Evolutionary conservation across 768 basidiomycete species (phyloP).

Genomic region (Suillus decipiens): DNA sequence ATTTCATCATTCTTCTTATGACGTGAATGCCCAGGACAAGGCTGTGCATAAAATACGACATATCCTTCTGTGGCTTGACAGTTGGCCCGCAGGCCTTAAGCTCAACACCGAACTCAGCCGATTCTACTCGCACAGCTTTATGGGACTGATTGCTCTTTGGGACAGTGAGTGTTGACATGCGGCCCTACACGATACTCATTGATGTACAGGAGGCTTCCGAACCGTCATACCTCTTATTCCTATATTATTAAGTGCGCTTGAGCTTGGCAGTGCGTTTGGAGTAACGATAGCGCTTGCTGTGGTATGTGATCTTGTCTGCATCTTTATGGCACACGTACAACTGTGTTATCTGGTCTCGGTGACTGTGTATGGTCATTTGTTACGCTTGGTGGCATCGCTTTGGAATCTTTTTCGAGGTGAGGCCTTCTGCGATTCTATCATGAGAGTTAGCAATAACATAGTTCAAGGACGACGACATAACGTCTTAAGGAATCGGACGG

Average conservation of each 20-base stretch:
- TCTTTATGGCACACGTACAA: conserved; percentile 73
- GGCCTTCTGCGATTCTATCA: conserved; percentile 14
- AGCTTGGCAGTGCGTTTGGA: conserved; percentile 42
- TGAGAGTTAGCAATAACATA: conserved; percentile 2
- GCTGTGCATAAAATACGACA: conserved; percentile 42
- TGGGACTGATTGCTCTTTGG: conserved; percentile 69
- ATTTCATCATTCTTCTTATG: background rate
- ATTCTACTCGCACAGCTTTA: conserved; percentile 77
- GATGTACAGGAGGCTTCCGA: conserved; percentile 20
- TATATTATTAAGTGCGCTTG: conserved; percentile 35
- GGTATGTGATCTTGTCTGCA: conserved; percentile 60
- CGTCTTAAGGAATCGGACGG: conserved; percentile 81
- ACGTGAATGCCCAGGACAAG: conserved; percentile 18
- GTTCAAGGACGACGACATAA: conserved; percentile 86
- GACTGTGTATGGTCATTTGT: conserved; percentile 59
- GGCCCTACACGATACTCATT: background rate
- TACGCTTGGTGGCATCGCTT: conserved; percentile 60
- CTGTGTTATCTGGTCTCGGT: conserved; percentile 67
- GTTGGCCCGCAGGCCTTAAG: conserved; percentile 96
- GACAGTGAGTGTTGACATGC: conserved; percentile 51
- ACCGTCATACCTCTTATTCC: conserved; percentile 31
- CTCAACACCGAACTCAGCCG: conserved; percentile 92
- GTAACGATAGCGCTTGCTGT: conserved; percentile 70
- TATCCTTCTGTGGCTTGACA: conserved; percentile 80
- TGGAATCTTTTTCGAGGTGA: conserved; percentile 92